Conservation (phyloP, 1,284 basidiomycete species). For the Takashimella tepidaria region DNA sequence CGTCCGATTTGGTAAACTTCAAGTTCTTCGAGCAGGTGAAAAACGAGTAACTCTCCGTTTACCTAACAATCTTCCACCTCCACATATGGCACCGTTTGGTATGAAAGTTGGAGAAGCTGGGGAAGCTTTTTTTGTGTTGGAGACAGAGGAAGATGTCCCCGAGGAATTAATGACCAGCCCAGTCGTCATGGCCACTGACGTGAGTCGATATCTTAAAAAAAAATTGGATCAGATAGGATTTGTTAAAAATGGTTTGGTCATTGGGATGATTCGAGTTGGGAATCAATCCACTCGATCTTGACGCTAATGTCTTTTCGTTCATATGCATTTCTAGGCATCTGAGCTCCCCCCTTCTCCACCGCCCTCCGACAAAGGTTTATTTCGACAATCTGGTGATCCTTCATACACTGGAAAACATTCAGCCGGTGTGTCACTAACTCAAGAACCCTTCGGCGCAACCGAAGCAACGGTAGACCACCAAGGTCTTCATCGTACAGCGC, state of each 20-base stretch:
- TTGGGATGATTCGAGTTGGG: no score
- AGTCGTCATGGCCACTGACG: constrained; percentile 55
- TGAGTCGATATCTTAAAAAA: constrained; percentile 17
- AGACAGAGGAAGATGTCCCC: constrained; percentile 91
- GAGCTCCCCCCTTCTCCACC: constrained; percentile 12
- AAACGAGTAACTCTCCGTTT: constrained; percentile 85
- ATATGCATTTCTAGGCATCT: constrained; percentile 1
- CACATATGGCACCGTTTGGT: constrained; percentile 63
- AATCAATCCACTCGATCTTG: no score
- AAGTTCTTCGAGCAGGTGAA: constrained; percentile 88
- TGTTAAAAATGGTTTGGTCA: no score
- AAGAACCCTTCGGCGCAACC: constrained; percentile 44
- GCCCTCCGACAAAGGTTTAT: constrained; percentile 6
- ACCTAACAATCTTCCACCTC: constrained; percentile 45
- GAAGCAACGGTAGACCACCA: constrained; percentile 26
- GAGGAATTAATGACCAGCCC: constrained; percentile 92
- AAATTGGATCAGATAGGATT: no score
- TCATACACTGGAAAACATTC: background rate
- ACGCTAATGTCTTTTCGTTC: no score
- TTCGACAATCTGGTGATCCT: background rate
- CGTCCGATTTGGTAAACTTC: constrained; percentile 96
- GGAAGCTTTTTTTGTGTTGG: constrained; percentile 98
- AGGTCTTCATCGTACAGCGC: constrained; percentile 14
- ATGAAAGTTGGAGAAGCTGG: constrained; percentile 99
- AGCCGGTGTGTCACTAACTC: constrained; percentile 21